Evolutionary conservation across 2,329 filamentous ascomycete genomes (phyloP), one percentile per base, ranked within the genome.

Genomic region (Sporothrix variecibatus): DNA sequence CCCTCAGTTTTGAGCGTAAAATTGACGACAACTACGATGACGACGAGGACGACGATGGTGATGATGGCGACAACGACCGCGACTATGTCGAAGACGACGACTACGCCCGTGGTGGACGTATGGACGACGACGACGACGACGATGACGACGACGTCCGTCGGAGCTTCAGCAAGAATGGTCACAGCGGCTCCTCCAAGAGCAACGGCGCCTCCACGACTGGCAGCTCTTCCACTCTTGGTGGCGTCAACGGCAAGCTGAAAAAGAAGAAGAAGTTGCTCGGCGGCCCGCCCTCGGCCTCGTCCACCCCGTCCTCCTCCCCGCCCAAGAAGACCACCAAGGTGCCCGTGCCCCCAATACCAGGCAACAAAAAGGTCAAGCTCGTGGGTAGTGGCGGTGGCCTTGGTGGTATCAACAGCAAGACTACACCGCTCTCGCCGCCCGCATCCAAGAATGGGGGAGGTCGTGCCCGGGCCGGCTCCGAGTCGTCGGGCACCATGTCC

Each of bases 401-500:
- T 17, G 43, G 43, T 26, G 28, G 28, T 17, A 53, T 69, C 28
- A 69, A 51, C 46, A 40, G 43, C 67, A 69, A 69, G 79, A 85
- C 86, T 79, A 85, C 87, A 56, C 81, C 82, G 11, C 79, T 87
- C 70, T 85, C 87, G 9, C 84, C 86, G 3, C 82, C 81, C n/a
- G 79, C 85, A 34, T 85, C 86, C 28, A 88, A 86, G 78, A 85
- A 84, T 75, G 85, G 85, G 23, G 83, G 67, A 28, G 46, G 67
- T 17, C 26, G 84, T 62, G 83, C 85, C 62, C 83, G 84, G 23
- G 85, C 81, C 58, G 86, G 86, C 75, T 89, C 87, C 20, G 88
- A 90, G 78, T 88, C 87, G 56, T 89, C 87, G 0, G 88, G 85
- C 23, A 86, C 86, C 0, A 79, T 88, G 75, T 89, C 88, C 0